Evolutionary conservation across 2,329 filamentous ascomycete genomes (phyloP).

Genomic region (Alternaria longipes): DNA sequence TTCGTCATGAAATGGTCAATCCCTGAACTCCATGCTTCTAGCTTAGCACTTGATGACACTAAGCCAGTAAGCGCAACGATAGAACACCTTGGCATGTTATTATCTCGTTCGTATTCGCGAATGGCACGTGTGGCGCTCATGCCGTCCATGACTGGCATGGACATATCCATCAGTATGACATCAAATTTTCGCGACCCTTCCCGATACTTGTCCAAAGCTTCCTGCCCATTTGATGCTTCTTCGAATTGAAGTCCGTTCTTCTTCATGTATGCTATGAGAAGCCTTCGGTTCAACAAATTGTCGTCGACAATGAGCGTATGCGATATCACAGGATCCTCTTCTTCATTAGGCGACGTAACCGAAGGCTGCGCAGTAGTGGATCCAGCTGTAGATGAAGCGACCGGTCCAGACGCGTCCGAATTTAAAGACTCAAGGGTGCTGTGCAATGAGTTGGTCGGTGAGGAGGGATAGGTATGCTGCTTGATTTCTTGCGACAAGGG

Average conservation of each 20-base stretch:
- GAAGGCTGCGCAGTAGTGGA: not conserved
- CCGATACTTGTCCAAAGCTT: constrained; percentile 42
- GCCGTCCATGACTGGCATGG: constrained; percentile 51
- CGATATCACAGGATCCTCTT: constrained; percentile 5
- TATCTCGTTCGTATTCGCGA: constrained; percentile 38
- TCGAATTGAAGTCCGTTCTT: constrained; percentile 33
- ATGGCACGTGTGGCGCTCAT: constrained; percentile 47
- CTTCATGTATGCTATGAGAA: constrained; percentile 45
- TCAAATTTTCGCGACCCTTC: constrained; percentile 24
- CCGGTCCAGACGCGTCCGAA: not conserved
- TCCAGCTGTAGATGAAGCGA: not conserved
- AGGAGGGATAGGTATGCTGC: not conserved
- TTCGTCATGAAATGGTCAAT: constrained; percentile 48
- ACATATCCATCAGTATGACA: constrained; percentile 49
- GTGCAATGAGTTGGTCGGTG: not conserved
- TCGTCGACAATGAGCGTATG: constrained; percentile 52
- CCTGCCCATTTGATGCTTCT: constrained; percentile 46
- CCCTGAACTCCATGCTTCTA: constrained; percentile 42
- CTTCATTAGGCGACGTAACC: not conserved
- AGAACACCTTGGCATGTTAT: constrained; percentile 22
- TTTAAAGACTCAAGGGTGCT: not conserved
- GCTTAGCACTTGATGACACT: constrained; percentile 32
- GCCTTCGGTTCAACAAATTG: constrained; percentile 51
- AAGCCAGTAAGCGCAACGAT: constrained; percentile 46
- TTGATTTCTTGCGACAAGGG: not conserved